Conservation (phyloP, 768 basidiomycete species). For the Kwoniella dejecticola region DNA sequence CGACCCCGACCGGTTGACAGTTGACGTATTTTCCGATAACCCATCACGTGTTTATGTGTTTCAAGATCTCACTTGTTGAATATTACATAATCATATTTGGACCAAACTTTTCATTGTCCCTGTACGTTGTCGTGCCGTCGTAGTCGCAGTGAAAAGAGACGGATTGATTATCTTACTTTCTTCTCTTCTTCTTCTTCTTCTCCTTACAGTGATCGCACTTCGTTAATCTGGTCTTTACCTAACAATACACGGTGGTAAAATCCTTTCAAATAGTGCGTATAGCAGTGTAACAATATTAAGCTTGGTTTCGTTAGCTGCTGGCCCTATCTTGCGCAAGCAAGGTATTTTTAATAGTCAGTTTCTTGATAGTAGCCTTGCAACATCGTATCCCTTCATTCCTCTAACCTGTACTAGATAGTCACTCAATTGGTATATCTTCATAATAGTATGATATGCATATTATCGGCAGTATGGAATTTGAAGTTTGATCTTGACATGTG, state of each 20-base stretch:
- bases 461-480: too few species aligned
- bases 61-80: too few species aligned
- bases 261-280: constrained; percentile 29
- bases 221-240: constrained; percentile 24
- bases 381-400: constrained; percentile 16
- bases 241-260: constrained; percentile 1
- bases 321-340: constrained; percentile 22
- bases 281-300: constrained; percentile 26
- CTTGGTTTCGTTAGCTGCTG: constrained; percentile 53
- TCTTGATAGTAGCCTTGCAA: constrained; percentile 55
- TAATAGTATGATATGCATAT: neutral
- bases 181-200: constrained; percentile 13
- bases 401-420: too few species aligned
- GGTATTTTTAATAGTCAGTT: constrained; percentile 44
- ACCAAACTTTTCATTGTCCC: constrained; percentile 18
- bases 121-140: neutral
- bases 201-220: constrained; percentile 24
- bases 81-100: neutral
- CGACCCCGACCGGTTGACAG: constrained; percentile 7
- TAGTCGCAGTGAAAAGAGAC: neutral
- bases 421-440: too few species aligned
- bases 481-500: too few species aligned
- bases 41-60: too few species aligned
- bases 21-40: neutral
- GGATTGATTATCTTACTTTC: neutral